These are phyloP conservation scores for Monosporascus sp. DNA, from an alignment of 2,329 filamentous ascomycete species.

Conservation along the genomic window DNA sequence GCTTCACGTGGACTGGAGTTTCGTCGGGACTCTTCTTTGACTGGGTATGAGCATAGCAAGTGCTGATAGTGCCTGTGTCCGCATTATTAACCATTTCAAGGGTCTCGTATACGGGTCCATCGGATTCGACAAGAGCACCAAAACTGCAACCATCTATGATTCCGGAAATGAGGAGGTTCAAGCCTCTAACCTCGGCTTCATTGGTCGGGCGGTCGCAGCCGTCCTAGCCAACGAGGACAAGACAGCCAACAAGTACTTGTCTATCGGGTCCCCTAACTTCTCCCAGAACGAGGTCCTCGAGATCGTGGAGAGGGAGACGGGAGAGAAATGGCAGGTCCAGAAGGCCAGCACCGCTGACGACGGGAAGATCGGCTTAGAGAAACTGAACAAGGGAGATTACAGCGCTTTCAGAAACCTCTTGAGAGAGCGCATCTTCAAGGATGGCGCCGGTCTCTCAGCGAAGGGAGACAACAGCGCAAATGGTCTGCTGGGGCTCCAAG, in stretches of 20 bases:
- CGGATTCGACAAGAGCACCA: conserved; percentile 43
- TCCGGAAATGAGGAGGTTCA: conserved; percentile 48
- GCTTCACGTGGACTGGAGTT: conserved; percentile 55
- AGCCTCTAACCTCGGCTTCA: conserved; percentile 43
- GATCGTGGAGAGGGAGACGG: conserved; percentile 46
- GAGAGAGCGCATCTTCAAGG: conserved; percentile 15
- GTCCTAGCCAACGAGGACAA: conserved; percentile 42
- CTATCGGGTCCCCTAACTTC: conserved; percentile 51
- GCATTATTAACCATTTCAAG: conserved; percentile 18
- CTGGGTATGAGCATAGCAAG: conserved; percentile 34
- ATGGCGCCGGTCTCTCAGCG: conserved; percentile 19
- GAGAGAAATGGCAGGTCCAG: conserved; percentile 44
- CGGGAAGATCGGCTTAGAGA: conserved; percentile 34
- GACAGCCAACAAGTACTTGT: conserved; percentile 55
- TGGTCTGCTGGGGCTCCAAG: conserved; percentile 18
- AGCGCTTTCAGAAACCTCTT: conserved; percentile 23
- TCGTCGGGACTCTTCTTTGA: conserved; percentile 58
- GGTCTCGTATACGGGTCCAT: conserved; percentile 44
- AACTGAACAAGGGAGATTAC: conserved; percentile 35
- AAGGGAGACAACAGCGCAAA: conserved; percentile 16
- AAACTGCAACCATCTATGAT: conserved; percentile 51
- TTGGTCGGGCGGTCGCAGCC: conserved; percentile 47
- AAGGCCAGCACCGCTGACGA: conserved; percentile 28
- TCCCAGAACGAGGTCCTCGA: conserved; percentile 53
- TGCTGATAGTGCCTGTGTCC: background rate